These are phyloP conservation scores for Haematococcus lacustris DNA, from an alignment of 139 green algal species.

Conservation along the genomic window DNA sequence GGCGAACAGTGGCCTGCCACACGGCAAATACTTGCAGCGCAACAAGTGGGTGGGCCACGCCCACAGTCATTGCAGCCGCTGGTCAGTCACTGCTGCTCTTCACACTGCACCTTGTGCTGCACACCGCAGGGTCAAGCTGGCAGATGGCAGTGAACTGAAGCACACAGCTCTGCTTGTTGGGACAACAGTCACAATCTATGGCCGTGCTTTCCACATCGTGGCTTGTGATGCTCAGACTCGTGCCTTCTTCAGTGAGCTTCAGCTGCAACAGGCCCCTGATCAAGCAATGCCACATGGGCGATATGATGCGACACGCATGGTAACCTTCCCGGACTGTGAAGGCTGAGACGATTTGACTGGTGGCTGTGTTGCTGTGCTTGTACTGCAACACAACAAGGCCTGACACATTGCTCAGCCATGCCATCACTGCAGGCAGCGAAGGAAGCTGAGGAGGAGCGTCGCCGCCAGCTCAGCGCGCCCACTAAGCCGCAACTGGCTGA, in stretches of 20 bases:
- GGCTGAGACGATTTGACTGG: no score
- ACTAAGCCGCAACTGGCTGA: no score
- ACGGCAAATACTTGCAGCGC: conserved; percentile 64
- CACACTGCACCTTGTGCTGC: neutral
- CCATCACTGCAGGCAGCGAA: neutral
- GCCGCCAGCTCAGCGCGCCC: neutral
- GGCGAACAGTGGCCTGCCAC: conserved; percentile 64
- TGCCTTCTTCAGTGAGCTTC: conserved; percentile 6
- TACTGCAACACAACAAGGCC: neutral
- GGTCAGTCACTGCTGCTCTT: neutral
- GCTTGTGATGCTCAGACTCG: conserved; percentile 18
- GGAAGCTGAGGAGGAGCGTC: neutral
- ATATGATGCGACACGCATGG: conserved; percentile 24
- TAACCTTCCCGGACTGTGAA: no score
- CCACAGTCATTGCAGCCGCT: neutral
- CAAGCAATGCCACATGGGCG: conserved; percentile 13
- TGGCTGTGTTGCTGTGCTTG: no score
- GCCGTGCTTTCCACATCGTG: conserved; percentile 20
- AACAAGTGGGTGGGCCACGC: conserved; percentile 25
- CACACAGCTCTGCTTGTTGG: conserved; percentile 30
- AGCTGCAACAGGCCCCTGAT: conserved; percentile 10
- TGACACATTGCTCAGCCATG: neutral
- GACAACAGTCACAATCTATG: conserved; percentile 17
- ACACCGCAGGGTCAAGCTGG: conserved; percentile 20
- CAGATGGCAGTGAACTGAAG: conserved; percentile 16